Percentiles rank a stretch among this genome's conserved stretches.
Conservation (phyloP, 805 yeast genomes). For the Yamadazyma scolyti region DNA sequence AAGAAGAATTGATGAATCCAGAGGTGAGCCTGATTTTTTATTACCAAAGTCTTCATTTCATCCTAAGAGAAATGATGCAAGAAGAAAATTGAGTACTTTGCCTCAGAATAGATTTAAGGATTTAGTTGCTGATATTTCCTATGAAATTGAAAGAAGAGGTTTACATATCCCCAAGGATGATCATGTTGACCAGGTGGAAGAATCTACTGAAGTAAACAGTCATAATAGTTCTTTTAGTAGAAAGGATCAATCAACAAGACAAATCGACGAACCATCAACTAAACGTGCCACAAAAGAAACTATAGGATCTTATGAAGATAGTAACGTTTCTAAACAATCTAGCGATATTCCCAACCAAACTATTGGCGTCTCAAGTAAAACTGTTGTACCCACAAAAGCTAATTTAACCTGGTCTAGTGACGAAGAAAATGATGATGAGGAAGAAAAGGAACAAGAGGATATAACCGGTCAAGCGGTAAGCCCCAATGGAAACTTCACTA, state of each 20-base stretch:
- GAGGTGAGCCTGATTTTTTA: slow-evolving; percentile 58
- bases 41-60: slow-evolving; percentile 74
- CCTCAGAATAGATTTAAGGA: slow-evolving; percentile 84
- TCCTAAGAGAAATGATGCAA: slow-evolving; percentile 92
- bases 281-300: slow-evolving; percentile 1
- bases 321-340: slow-evolving; percentile 4
- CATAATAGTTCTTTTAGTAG: background rate
- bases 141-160: slow-evolving; percentile 77
- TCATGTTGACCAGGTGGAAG: background rate
- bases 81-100: slow-evolving; percentile 83
- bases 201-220: background rate
- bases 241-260: background rate
- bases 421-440: slow-evolving; percentile 55
- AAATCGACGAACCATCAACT: slow-evolving; percentile 1
- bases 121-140: slow-evolving; percentile 82
- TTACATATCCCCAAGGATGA: slow-evolving; percentile 31
- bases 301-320: too few species aligned
- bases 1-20: slow-evolving; percentile 65
- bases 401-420: slow-evolving; percentile 86
- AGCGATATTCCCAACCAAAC: slow-evolving; percentile 14
- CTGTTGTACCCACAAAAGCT: slow-evolving; percentile 82
- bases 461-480: background rate
- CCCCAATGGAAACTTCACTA: slow-evolving; percentile 1
- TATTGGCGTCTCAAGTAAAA: slow-evolving; percentile 54
- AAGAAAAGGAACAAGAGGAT: too few species aligned